Conservation (phyloP, 257 asterid species). For the Ehretia macrophylla region DNA sequence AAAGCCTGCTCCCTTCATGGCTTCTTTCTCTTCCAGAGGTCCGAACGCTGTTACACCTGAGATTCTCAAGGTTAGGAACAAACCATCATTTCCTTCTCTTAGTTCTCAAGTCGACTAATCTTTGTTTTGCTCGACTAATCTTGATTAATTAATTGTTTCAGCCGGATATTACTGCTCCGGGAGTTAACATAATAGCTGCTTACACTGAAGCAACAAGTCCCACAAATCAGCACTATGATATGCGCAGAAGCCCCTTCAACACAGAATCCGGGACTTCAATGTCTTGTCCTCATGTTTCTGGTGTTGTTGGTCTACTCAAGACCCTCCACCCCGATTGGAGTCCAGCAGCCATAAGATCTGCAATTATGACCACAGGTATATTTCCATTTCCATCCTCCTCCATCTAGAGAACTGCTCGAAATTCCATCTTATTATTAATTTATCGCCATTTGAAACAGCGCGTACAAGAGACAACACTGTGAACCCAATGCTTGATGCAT, state of each 20-base stretch:
- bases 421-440: not conserved
- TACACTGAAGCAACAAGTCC: slow-evolving; percentile 29
- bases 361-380: slow-evolving; percentile 57
- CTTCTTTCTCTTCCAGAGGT: slow-evolving; percentile 69
- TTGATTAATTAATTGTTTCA: slow-evolving; percentile 1
- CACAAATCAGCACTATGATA: slow-evolving; percentile 16
- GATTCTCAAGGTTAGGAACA: slow-evolving; percentile 55
- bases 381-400: not conserved
- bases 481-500: slow-evolving; percentile 20
- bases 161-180: slow-evolving; percentile 80
- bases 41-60: slow-evolving; percentile 46
- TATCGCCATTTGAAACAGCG: slow-evolving; percentile 23
- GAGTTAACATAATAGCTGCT: slow-evolving; percentile 56
- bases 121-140: not conserved
- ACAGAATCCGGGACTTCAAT: slow-evolving; percentile 48
- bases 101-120: no score
- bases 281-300: slow-evolving; percentile 75
- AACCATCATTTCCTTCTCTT: not conserved
- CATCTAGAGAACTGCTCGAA: no score
- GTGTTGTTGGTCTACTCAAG: slow-evolving; percentile 50
- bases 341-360: slow-evolving; percentile 60
- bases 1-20: slow-evolving; percentile 63
- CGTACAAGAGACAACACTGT: slow-evolving; percentile 47
- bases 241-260: slow-evolving; percentile 25
- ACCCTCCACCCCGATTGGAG: slow-evolving; percentile 56